phyloP scores from a whole-genome alignment of 768 basidiomycete genomes.

The Fibroporia radiculosa region DNA sequence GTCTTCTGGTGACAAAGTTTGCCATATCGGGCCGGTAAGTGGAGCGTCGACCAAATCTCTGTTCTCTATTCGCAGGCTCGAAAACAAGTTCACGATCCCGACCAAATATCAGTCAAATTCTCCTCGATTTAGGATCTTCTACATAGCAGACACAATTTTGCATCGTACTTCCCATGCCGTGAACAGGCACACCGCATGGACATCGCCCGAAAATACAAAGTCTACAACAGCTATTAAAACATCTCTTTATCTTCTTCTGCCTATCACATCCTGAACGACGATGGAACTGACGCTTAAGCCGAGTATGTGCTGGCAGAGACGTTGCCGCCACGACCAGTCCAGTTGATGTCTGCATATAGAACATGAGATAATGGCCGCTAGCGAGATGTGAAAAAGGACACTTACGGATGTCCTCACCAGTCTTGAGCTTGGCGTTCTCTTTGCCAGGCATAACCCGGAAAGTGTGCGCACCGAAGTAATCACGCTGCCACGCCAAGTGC shows the following conservation, averaged over 20 bases:
- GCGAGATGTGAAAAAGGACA: conserved; percentile 12
- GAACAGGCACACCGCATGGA: not conserved
- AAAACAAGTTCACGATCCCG: too few species aligned
- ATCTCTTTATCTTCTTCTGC: not conserved
- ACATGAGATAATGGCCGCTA: not conserved
- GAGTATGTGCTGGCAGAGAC: conserved; percentile 86
- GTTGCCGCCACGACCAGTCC: conserved; percentile 96
- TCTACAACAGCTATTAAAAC: conserved; percentile 3
- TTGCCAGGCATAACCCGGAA: conserved; percentile 91
- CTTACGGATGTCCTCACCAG: conserved; percentile 84
- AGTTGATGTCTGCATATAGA: conserved; percentile 73
- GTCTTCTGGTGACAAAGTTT: conserved; percentile 4
- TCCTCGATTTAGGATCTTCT: too few species aligned
- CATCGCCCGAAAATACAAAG: not conserved
- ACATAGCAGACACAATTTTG: too few species aligned
- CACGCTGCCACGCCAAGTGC: conserved; percentile 48
- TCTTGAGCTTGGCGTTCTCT: conserved; percentile 76
- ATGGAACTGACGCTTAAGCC: conserved; percentile 32
- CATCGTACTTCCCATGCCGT: not conserved
- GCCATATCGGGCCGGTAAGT: conserved; percentile 2
- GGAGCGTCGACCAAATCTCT: too few species aligned
- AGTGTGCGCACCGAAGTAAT: conserved; percentile 99
- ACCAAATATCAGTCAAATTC: too few species aligned
- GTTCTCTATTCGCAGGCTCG: not conserved
- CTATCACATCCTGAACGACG: not conserved